Evolutionary conservation across 306 rosid genomes (phyloP).

Genomic region (Vigna radiata): DNA sequence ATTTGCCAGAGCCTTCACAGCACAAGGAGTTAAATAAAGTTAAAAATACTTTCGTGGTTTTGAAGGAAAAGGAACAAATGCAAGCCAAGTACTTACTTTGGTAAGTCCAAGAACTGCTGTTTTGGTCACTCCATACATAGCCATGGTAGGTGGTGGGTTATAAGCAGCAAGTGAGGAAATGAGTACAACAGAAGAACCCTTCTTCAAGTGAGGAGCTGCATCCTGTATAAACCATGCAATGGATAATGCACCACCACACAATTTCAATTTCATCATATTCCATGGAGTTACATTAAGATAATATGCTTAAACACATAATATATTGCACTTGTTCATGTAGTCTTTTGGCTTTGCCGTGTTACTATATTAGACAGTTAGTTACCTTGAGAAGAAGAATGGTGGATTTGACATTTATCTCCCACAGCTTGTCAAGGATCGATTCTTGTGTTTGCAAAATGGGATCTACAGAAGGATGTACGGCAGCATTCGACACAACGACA

Average conservation of each 20-base stretch:
- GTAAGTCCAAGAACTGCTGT: conserved; percentile 83
- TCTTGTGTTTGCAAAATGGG: conserved; percentile 64
- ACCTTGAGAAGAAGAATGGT: conserved; percentile 80
- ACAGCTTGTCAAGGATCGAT: conserved; percentile 77
- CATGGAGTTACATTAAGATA: background rate
- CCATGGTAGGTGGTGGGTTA: conserved; percentile 71
- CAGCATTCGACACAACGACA: conserved; percentile 85
- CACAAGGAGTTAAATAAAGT: conserved; percentile 3
- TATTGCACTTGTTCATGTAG: conserved; percentile 15
- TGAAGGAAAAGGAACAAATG: background rate
- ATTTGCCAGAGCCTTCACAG: conserved; percentile 72
- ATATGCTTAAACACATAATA: background rate
- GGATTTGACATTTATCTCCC: conserved; percentile 91
- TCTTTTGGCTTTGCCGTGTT: conserved; percentile 2
- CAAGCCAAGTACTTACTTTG: conserved; percentile 55
- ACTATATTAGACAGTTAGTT: conserved; percentile 7
- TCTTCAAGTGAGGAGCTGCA: conserved; percentile 70
- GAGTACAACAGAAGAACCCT: conserved; percentile 75
- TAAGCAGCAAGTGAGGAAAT: conserved; percentile 75
- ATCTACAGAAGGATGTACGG: conserved; percentile 73
- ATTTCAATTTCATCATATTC: background rate
- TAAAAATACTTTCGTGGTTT: background rate
- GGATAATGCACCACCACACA: background rate
- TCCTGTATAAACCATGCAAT: conserved; percentile 56
- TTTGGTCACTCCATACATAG: conserved; percentile 91